A percentile compares a stretch with the other conserved stretches of the same genome.
Conservation (phyloP, 1,284 basidiomycete genomes). For the Sanguinoderma infundibulare region DNA sequence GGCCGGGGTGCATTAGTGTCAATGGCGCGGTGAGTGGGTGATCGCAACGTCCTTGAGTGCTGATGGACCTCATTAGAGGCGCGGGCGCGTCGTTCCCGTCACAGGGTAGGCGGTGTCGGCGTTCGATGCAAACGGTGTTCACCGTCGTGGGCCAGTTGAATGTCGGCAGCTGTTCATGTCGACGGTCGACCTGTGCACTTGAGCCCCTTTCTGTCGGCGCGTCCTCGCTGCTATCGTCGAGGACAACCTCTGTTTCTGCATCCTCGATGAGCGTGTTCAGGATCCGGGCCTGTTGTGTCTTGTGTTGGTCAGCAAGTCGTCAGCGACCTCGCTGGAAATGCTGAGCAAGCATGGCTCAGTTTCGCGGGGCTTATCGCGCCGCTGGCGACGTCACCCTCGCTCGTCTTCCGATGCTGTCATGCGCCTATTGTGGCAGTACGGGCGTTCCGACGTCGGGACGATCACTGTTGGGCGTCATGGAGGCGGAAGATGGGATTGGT, state of each 20-base stretch:
- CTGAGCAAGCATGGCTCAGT: neutral
- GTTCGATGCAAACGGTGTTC: neutral
- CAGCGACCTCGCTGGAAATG: neutral
- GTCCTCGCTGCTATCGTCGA: neutral
- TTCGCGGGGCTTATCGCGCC: neutral
- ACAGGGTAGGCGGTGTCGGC: neutral
- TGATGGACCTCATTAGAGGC: neutral
- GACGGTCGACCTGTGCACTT: neutral
- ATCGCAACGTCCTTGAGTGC: neutral
- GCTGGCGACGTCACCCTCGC: neutral
- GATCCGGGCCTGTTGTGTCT: neutral
- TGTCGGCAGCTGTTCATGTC: neutral
- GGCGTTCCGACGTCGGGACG: conserved; percentile 25
- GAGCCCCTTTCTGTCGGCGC: neutral
- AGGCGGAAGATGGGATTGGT: neutral
- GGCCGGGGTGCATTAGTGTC: neutral
- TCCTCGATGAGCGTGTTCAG: neutral
- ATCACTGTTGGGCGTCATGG: conserved; percentile 4
- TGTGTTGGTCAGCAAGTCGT: neutral
- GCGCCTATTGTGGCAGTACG: conserved; percentile 1
- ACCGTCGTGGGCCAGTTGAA: neutral
- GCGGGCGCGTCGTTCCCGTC: neutral
- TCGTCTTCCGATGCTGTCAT: neutral
- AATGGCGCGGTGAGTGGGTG: neutral
- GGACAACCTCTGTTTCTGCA: neutral